A percentile compares a stretch with the other conserved stretches of the same genome.
Evolutionary conservation across 2,329 filamentous ascomycete species (phyloP).

Genomic region (Cadophora sp.): DNA sequence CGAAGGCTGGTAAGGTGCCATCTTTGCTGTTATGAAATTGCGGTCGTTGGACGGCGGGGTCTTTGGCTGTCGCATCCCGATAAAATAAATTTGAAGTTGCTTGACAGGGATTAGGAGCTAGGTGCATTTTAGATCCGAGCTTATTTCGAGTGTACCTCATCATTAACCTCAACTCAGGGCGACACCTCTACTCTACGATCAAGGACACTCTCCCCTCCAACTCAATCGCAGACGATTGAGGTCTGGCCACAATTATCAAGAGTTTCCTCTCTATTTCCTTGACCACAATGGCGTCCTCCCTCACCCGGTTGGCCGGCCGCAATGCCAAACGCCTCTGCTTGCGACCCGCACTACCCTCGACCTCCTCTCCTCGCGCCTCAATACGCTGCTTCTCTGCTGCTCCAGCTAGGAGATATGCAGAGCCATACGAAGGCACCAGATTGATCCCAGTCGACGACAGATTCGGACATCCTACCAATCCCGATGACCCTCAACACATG

Average conservation of each 20-base stretch:
- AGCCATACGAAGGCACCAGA: conserved; percentile 58
- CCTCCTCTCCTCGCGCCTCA: conserved; percentile 46
- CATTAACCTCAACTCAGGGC: conserved; percentile 30
- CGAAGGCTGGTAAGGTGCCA: conserved; percentile 56
- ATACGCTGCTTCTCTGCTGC: conserved; percentile 72
- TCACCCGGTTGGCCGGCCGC: conserved; percentile 76
- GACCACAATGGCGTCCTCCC: conserved; percentile 71
- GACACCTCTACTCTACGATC: conserved; percentile 21
- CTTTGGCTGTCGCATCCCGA: conserved; percentile 10
- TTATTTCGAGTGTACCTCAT: conserved; percentile 37
- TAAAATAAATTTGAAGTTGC: conserved; percentile 16
- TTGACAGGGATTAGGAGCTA: background rate
- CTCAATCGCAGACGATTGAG: conserved; percentile 36
- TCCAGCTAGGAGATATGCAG: conserved; percentile 66
- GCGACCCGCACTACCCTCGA: conserved; percentile 48
- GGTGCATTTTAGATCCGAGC: conserved; percentile 18
- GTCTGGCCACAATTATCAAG: conserved; percentile 36
- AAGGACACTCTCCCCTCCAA: conserved; percentile 30
- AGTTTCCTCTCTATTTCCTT: conserved; percentile 29
- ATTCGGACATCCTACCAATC: conserved; percentile 61
- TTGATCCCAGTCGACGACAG: conserved; percentile 66
- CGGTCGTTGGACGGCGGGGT: conserved; percentile 31
- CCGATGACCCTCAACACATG: conserved; percentile 51
- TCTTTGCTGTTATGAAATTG: conserved; percentile 38
- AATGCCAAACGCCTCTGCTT: conserved; percentile 72